A percentile compares a stretch with the other conserved stretches of the same genome.
These are phyloP conservation scores for Millerozyma miso DNA, from an alignment of 805 yeast species.

Conservation along the genomic window DNA sequence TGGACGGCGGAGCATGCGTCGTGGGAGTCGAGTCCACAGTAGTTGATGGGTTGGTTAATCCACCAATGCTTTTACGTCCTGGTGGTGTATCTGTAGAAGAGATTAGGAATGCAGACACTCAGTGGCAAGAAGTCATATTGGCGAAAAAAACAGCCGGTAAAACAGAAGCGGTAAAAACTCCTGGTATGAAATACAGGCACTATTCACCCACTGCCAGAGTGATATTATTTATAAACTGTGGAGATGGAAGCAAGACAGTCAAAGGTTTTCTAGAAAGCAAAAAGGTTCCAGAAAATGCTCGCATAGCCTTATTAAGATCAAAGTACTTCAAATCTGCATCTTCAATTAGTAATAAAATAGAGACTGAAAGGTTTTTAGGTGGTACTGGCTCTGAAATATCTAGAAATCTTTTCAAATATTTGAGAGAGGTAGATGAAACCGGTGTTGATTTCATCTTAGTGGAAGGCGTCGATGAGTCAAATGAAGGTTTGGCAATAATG, in stretches of 20 bases:
- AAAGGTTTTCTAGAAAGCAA: conserved; percentile 17
- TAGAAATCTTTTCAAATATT: conserved; percentile 62
- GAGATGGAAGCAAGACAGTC: conserved; percentile 37
- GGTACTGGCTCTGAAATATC: conserved; percentile 58
- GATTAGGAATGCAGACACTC: conserved; percentile 62
- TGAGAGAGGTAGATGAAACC: conserved; percentile 72
- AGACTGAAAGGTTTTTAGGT: conserved; percentile 40
- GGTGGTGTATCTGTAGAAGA: conserved; percentile 89
- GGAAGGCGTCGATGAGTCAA: conserved; percentile 71
- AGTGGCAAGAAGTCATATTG: conserved; percentile 61
- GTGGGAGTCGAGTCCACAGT: conserved; percentile 96
- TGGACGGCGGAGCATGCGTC: conserved; percentile 86
- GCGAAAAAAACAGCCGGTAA: conserved; percentile 65
- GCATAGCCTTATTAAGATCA: conserved; percentile 52
- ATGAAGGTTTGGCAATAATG: conserved; percentile 94
- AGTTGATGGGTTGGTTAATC: conserved; percentile 78
- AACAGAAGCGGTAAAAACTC: conserved; percentile 75
- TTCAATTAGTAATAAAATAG: conserved; percentile 11
- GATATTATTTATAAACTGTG: conserved; percentile 52
- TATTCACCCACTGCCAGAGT: conserved; percentile 90
- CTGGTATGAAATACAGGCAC: conserved; percentile 97
- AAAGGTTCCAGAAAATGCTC: conserved; percentile 15
- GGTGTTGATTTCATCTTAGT: conserved; percentile 72
- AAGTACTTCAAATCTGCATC: conserved; percentile 26
- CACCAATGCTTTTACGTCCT: conserved; percentile 88